phyloP scores from a whole-genome alignment of 306 rosid genomes.

The Casuarina cunninghamiana region DNA sequence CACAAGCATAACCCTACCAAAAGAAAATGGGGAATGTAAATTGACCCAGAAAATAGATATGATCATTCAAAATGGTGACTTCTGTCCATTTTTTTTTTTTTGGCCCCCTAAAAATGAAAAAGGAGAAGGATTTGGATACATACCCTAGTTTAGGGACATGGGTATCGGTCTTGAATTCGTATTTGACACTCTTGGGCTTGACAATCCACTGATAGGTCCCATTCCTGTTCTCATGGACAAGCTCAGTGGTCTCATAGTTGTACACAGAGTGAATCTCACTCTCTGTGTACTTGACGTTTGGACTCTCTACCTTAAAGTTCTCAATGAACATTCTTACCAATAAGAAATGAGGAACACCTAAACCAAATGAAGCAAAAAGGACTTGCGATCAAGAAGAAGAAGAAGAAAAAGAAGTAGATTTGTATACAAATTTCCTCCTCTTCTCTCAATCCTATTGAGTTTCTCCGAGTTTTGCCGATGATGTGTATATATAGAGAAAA shows the following conservation, averaged over 20 bases:
- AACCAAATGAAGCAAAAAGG: neutral
- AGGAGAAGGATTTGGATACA: constrained; percentile 14
- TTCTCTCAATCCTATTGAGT: constrained; percentile 1
- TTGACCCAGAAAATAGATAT: neutral
- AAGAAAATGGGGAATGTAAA: neutral
- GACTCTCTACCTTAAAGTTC: constrained; percentile 83
- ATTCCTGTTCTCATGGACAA: constrained; percentile 76
- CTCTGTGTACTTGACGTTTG: constrained; percentile 69
- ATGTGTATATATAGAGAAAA: constrained; percentile 38
- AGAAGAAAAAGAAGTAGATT: neutral
- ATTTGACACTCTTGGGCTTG: constrained; percentile 78
- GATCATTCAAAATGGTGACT: neutral
- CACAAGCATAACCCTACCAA: constrained; percentile 84
- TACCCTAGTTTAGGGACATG: constrained; percentile 91
- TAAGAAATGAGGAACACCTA: neutral
- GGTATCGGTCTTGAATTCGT: constrained; percentile 69
- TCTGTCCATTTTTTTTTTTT: neutral
- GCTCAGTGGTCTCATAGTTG: constrained; percentile 87
- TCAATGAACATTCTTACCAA: constrained; percentile 67
- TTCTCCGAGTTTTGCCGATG: neutral
- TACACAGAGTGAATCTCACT: constrained; percentile 83
- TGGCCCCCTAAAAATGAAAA: no score
- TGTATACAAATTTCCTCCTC: neutral
- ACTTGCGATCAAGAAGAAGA: neutral
- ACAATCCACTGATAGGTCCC: constrained; percentile 92